Conservation (phyloP, 257 asterid species). For the Capsicum baccatum region DNA sequence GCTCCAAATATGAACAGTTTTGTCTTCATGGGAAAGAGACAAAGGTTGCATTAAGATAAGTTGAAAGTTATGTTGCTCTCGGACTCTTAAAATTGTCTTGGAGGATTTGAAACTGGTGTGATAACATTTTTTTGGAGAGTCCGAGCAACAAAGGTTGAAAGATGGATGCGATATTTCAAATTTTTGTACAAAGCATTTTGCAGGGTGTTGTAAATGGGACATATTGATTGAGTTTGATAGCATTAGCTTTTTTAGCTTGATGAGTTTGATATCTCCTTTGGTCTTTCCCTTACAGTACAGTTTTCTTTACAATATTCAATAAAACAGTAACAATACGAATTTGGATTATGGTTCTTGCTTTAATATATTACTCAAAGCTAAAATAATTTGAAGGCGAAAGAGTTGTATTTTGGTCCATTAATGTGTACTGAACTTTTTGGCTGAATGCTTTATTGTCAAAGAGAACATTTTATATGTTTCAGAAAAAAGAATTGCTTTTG, state of each 20-base stretch:
- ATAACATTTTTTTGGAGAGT: not conserved
- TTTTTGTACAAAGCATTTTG: constrained; percentile 53
- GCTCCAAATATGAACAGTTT: constrained; percentile 37
- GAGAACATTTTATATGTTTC: not conserved
- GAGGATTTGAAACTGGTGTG: not conserved
- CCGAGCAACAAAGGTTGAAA: not conserved
- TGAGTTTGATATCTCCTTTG: not conserved
- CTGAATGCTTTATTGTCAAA: too few relatives aligned
- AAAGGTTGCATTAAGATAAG: constrained; percentile 47
- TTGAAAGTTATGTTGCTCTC: not conserved
- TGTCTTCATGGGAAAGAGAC: constrained; percentile 45
- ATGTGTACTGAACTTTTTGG: not conserved
- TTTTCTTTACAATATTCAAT: not conserved
- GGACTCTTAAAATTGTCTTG: not conserved
- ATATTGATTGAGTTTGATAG: constrained; percentile 12
- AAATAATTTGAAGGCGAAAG: not conserved
- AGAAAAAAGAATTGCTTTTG: constrained; percentile 8
- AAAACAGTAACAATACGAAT: not conserved
- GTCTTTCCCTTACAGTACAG: constrained; percentile 9
- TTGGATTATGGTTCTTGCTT: constrained; percentile 11
- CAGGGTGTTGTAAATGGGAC: not conserved
- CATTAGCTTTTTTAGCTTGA: not conserved
- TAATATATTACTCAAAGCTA: not conserved
- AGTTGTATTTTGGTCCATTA: not conserved
- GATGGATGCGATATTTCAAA: constrained; percentile 21